These are phyloP conservation scores for Suillus discolor DNA, from an alignment of 768 basidiomycete species.

Conservation along the genomic window DNA sequence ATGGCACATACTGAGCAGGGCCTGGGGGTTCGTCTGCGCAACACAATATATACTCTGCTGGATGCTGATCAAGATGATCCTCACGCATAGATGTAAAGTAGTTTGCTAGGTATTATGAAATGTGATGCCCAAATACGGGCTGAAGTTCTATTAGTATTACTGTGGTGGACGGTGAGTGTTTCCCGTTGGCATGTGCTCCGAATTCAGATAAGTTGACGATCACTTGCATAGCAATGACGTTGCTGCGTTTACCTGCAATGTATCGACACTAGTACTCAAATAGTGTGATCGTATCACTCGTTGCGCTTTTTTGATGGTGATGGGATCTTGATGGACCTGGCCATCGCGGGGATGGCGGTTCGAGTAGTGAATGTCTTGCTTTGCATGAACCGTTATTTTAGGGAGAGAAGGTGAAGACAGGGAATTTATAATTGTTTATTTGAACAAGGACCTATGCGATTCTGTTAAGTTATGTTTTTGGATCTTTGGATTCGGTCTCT, in stretches of 20 bases:
- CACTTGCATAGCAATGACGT: neutral
- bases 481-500: neutral
- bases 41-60: neutral
- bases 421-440: neutral
- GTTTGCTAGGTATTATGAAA: neutral
- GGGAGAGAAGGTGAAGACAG: neutral
- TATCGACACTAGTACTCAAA: neutral
- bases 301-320: conserved; percentile 2
- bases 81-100: neutral
- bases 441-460: neutral
- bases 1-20: no score
- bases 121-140: neutral
- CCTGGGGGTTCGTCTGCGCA: neutral
- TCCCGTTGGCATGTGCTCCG: neutral
- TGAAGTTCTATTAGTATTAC: neutral
- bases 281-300: neutral
- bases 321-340: neutral
- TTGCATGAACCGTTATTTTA: neutral
- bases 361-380: neutral
- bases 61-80: neutral
- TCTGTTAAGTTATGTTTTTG: neutral
- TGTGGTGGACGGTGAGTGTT: neutral
- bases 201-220: neutral
- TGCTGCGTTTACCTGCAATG: neutral
- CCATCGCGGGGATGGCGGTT: neutral